Percentiles rank a stretch among this genome's conserved stretches.
phyloP scores from a whole-genome alignment of 768 basidiomycete species.

The Flagelloscypha sp. region DNA sequence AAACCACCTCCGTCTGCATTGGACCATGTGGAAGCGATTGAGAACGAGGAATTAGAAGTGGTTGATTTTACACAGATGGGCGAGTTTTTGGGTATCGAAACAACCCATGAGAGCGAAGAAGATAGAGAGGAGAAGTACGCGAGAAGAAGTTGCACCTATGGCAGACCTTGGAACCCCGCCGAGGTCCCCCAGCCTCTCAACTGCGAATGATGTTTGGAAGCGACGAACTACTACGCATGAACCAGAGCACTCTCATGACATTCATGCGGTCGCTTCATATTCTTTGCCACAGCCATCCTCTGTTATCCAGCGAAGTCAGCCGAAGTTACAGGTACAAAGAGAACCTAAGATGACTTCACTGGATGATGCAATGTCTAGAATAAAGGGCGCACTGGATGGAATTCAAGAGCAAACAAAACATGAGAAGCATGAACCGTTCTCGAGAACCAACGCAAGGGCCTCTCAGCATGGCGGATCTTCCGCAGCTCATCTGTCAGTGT shows the following conservation, averaged over 20 bases:
- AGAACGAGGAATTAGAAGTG: constrained; percentile 54
- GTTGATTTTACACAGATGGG: constrained; percentile 75
- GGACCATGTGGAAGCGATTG: constrained; percentile 38
- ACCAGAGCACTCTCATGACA: too few species aligned
- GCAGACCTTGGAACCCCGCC: too few species aligned
- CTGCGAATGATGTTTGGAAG: too few species aligned
- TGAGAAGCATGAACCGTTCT: too few species aligned
- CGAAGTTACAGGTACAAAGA: constrained; percentile 41
- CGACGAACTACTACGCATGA: too few species aligned
- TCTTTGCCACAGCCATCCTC: constrained; percentile 20
- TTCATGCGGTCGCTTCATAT: constrained; percentile 17
- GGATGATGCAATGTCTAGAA: constrained; percentile 78
- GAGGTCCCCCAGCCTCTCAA: too few species aligned
- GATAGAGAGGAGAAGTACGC: too few species aligned
- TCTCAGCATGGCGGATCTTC: constrained; percentile 15
- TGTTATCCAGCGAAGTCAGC: constrained; percentile 31
- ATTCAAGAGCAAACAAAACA: too few species aligned
- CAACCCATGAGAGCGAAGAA: too few species aligned
- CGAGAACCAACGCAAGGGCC: constrained; percentile 34
- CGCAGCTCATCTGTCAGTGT: constrained; percentile 16
- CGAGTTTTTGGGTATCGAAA: constrained; percentile 48
- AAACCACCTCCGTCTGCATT: constrained; percentile 28
- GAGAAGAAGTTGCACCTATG: too few species aligned
- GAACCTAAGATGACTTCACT: constrained; percentile 57
- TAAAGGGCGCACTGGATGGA: constrained; percentile 68